Percentiles rank a stretch among this genome's conserved stretches.
phyloP scores from a whole-genome alignment of 495 filamentous ascomycete genomes.

The Terfezia boudieri region DNA sequence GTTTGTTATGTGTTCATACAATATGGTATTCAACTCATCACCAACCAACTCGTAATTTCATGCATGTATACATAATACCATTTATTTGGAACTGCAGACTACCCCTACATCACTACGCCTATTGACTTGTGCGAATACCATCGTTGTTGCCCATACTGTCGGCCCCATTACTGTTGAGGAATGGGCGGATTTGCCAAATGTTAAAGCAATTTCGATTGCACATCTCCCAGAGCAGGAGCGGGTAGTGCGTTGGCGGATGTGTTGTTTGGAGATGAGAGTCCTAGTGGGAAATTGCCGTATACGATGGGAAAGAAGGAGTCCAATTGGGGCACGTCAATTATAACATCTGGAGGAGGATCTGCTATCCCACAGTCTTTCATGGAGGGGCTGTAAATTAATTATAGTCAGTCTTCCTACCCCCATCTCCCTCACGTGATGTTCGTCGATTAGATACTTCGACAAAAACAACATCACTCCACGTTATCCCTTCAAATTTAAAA shows the following conservation, averaged over 20 bases:
- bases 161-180: slow-evolving; percentile 35
- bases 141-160: slow-evolving; percentile 39
- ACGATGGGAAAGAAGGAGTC: slow-evolving; percentile 39
- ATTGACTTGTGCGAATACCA: slow-evolving; percentile 35
- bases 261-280: slow-evolving; percentile 36
- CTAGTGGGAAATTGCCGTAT: slow-evolving; percentile 47
- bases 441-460: slow-evolving; percentile 30
- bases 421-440: no score
- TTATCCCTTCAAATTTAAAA: slow-evolving; percentile 49
- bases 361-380: slow-evolving; percentile 37
- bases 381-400: slow-evolving; percentile 46
- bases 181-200: slow-evolving; percentile 38
- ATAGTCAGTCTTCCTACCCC: slow-evolving; percentile 15
- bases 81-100: background rate
- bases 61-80: no score
- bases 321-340: slow-evolving; percentile 31
- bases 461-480: slow-evolving; percentile 37
- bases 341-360: slow-evolving; percentile 16
- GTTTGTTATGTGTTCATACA: slow-evolving; percentile 50
- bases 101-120: slow-evolving; percentile 31
- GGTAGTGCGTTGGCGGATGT: slow-evolving; percentile 34
- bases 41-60: no score
- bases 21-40: slow-evolving; percentile 28
- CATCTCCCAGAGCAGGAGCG: slow-evolving; percentile 37
- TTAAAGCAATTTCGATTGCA: slow-evolving; percentile 38